Conservation (phyloP, 495 filamentous ascomycete genomes). For the Parmelia sp. region DNA sequence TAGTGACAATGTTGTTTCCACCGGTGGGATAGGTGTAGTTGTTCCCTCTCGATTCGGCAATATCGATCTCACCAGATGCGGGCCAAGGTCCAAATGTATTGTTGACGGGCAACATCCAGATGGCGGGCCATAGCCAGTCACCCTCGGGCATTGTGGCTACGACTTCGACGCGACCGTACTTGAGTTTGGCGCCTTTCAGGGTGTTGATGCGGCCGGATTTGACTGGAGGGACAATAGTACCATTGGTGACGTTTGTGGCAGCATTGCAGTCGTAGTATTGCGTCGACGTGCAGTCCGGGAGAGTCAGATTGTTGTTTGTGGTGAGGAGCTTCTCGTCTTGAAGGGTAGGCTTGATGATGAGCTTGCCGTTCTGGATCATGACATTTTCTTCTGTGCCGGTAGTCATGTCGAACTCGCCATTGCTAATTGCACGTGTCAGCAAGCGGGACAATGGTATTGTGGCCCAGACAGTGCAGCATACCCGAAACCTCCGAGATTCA, state of each 20-base stretch:
- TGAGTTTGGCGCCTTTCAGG: constrained; percentile 60
- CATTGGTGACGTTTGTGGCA: constrained; percentile 60
- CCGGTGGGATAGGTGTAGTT: constrained; percentile 66
- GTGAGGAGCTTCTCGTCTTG: constrained; percentile 59
- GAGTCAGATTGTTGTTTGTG: constrained; percentile 56
- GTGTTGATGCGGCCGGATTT: constrained; percentile 74
- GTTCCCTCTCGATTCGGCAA: constrained; percentile 73
- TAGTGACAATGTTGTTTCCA: constrained; percentile 77
- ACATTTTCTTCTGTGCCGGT: constrained; percentile 64
- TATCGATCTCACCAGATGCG: constrained; percentile 78
- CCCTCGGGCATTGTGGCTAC: constrained; percentile 65
- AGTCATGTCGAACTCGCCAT: constrained; percentile 74
- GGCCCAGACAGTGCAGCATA: constrained; percentile 35
- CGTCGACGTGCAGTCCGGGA: constrained; percentile 52
- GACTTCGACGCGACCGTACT: constrained; percentile 77
- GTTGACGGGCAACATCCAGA: constrained; percentile 78
- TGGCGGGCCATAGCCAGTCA: constrained; percentile 87
- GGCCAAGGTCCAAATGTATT: constrained; percentile 73
- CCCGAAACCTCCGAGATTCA: constrained; percentile 76
- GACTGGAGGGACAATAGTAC: constrained; percentile 70
- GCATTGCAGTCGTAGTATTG: constrained; percentile 66
- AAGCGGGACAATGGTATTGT: constrained; percentile 17
- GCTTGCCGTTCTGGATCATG: constrained; percentile 59
- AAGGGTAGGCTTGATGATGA: constrained; percentile 71
- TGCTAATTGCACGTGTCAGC: constrained; percentile 40